Evolutionary conservation across 2,329 filamentous ascomycete species (phyloP).

Genomic region (Penicillium occitanis): DNA sequence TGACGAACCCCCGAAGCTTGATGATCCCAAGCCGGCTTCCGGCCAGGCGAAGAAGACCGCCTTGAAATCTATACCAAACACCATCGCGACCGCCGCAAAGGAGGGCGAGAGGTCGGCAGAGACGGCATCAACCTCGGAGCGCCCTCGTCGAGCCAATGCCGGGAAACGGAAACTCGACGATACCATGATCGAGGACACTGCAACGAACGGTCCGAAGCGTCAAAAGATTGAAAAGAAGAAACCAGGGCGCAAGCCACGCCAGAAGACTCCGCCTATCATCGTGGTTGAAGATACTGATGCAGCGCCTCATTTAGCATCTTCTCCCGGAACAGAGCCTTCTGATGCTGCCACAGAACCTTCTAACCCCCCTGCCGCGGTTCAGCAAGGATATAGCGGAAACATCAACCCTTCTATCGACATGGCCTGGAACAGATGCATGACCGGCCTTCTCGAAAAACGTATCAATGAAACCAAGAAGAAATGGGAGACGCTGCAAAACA

Average conservation of each 20-base stretch:
- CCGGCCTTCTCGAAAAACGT: background rate
- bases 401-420: background rate
- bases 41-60: background rate
- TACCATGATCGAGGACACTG: too few relatives aligned
- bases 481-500: background rate
- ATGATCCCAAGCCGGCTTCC: background rate
- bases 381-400: background rate
- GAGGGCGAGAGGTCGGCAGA: background rate
- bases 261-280: background rate
- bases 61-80: too few relatives aligned
- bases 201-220: background rate
- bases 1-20: background rate
- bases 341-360: background rate
- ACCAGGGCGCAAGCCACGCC: constrained; percentile 4
- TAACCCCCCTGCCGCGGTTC: background rate
- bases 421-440: background rate
- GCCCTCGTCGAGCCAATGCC: constrained; percentile 6
- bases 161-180: constrained; percentile 3
- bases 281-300: background rate
- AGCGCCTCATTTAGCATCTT: background rate
- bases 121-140: background rate
- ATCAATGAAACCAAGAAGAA: background rate
- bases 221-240: constrained; percentile 1
- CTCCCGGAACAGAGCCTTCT: background rate
- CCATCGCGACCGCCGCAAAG: too few relatives aligned